Conservation (phyloP, 805 yeast genomes). For the Kuraishia molischiana region DNA sequence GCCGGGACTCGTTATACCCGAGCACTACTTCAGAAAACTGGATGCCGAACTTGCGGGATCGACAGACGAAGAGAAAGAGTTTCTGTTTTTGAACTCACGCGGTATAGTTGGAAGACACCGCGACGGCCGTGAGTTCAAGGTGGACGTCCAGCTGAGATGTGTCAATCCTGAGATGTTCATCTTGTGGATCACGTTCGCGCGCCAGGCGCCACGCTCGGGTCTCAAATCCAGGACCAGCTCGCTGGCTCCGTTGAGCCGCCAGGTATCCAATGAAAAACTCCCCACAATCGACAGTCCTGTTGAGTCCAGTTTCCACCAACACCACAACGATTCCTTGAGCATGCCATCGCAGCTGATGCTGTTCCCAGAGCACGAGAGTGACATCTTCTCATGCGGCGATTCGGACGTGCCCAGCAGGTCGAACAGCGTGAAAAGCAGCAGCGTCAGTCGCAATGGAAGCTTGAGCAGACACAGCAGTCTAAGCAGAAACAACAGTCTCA, state of each 20-base stretch:
- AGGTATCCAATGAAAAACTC: background rate
- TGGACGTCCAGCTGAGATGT: slow-evolving; percentile 79
- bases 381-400: slow-evolving; percentile 17
- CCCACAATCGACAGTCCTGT: slow-evolving; percentile 2
- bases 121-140: slow-evolving; percentile 54
- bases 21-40: slow-evolving; percentile 76
- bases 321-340: slow-evolving; percentile 2
- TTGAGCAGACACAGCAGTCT: background rate
- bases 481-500: background rate
- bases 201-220: slow-evolving; percentile 15
- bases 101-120: slow-evolving; percentile 64
- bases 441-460: background rate
- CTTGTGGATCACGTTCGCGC: slow-evolving; percentile 82
- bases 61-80: slow-evolving; percentile 31
- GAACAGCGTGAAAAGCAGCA: slow-evolving; percentile 4
- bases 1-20: slow-evolving; percentile 80
- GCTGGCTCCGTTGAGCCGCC: background rate
- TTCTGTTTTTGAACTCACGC: slow-evolving; percentile 45
- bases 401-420: slow-evolving; percentile 13
- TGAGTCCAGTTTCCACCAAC: slow-evolving; percentile 1
- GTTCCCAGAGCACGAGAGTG: slow-evolving; percentile 27
- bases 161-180: slow-evolving; percentile 47
- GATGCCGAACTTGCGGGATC: slow-evolving; percentile 28
- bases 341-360: slow-evolving; percentile 50
- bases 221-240: background rate